phyloP scores from a whole-genome alignment of 768 basidiomycete species.

The Tulasnella sp. region DNA sequence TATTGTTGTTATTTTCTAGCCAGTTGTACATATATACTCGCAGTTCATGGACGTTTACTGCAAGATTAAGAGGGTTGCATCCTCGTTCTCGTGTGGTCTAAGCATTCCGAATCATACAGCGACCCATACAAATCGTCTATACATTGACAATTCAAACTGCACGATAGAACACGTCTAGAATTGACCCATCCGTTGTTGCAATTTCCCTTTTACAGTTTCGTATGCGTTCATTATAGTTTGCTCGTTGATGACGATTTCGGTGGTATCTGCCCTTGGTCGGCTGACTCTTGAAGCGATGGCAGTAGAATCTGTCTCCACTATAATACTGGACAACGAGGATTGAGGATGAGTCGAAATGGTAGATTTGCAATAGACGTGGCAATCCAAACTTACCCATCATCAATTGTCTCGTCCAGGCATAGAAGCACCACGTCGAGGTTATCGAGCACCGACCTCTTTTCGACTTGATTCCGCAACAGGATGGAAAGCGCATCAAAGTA shows the following conservation, averaged over 20 bases:
- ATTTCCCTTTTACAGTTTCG: slow-evolving; percentile 74
- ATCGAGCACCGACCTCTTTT: slow-evolving; percentile 89
- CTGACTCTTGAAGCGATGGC: slow-evolving; percentile 94
- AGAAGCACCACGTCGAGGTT: slow-evolving; percentile 86
- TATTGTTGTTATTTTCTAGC: too few species aligned
- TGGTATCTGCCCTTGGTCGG: slow-evolving; percentile 81
- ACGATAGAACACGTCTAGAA: slow-evolving; percentile 42
- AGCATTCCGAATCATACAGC: too few species aligned
- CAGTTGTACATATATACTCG: too few species aligned
- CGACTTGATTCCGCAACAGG: slow-evolving; percentile 80
- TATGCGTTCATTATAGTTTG: slow-evolving; percentile 91
- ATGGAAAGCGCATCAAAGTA: slow-evolving; percentile 77
- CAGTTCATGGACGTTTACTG: too few species aligned
- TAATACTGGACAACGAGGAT: slow-evolving; percentile 49
- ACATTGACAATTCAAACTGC: too few species aligned
- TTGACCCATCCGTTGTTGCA: slow-evolving; percentile 71
- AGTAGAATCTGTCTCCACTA: slow-evolving; percentile 89
- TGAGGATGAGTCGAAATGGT: neutral
- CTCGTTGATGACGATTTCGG: slow-evolving; percentile 97
- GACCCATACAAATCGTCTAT: too few species aligned
- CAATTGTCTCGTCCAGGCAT: slow-evolving; percentile 92
- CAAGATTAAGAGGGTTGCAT: too few species aligned
- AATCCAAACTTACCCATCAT: slow-evolving; percentile 71
- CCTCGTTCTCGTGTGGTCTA: too few species aligned
- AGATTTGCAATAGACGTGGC: neutral